Evolutionary conservation across 768 basidiomycete species (phyloP).

Genomic region (Leucosporidium yakuticum): DNA sequence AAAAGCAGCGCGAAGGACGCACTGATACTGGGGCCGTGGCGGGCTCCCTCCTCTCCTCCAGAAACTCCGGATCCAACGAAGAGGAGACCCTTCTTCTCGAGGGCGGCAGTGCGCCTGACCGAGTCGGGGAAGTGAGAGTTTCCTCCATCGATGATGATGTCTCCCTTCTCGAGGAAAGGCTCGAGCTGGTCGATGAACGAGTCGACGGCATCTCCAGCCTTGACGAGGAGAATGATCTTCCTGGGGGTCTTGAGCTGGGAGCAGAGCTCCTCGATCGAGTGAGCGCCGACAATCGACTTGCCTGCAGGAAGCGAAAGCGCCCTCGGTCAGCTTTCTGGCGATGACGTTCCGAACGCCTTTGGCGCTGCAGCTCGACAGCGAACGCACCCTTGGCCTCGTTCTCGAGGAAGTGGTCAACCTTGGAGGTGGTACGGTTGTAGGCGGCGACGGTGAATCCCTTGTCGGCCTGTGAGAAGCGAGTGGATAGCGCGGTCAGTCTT

Average conservation of each 20-base stretch:
- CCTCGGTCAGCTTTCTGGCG: neutral
- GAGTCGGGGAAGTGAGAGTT: conserved; percentile 99
- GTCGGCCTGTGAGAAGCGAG: conserved; percentile 59
- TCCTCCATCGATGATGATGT: conserved; percentile 99
- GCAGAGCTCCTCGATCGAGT: conserved; percentile 83
- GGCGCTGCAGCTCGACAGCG: neutral
- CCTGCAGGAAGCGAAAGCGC: conserved; percentile 51
- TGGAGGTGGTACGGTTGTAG: conserved; percentile 93
- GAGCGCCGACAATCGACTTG: conserved; percentile 90
- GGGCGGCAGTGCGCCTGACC: conserved; percentile 85
- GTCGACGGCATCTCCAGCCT: conserved; percentile 94
- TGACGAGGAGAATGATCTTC: conserved; percentile 97
- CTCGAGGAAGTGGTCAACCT: conserved; percentile 89
- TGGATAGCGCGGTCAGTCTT: neutral
- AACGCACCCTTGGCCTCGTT: conserved; percentile 92
- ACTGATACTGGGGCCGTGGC: conserved; percentile 88
- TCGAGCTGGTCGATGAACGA: conserved; percentile 83
- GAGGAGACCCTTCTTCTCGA: conserved; percentile 88
- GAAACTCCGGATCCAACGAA: conserved; percentile 99
- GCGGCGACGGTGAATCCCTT: conserved; percentile 97
- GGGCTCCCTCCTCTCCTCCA: conserved; percentile 98
- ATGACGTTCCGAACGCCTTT: neutral
- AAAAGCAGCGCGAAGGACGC: neutral
- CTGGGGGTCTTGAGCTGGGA: conserved; percentile 89
- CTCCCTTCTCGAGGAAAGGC: conserved; percentile 85